These are phyloP conservation scores for Cryptosporidium meleagridis DNA, from an alignment of 169 alveolate species.

Conservation along the genomic window DNA sequence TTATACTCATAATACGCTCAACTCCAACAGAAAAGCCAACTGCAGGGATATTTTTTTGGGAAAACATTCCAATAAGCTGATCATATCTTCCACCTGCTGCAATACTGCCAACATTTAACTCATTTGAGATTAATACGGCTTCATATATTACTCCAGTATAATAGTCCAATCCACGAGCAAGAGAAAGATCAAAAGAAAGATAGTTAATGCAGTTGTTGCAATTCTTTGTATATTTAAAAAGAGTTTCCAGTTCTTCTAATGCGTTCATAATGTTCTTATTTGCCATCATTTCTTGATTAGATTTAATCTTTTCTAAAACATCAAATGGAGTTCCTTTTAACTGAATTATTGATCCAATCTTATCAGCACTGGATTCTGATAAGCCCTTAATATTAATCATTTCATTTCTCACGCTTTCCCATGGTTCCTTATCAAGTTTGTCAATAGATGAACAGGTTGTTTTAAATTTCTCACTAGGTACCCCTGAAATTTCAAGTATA, in stretches of 20 bases:
- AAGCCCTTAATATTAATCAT: slow-evolving; percentile 91
- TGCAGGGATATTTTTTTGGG: slow-evolving; percentile 91
- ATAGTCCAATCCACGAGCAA: slow-evolving; percentile 97
- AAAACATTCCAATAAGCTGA: slow-evolving; percentile 91
- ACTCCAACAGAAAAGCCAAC: slow-evolving; percentile 96
- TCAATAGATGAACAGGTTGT: slow-evolving; percentile 95
- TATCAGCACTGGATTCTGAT: slow-evolving; percentile 84
- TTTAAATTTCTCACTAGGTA: slow-evolving; percentile 87
- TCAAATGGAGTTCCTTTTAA: slow-evolving; percentile 85
- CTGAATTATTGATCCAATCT: slow-evolving; percentile 85
- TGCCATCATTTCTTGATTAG: slow-evolving; percentile 18
- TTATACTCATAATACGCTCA: slow-evolving; percentile 92
- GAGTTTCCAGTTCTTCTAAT: slow-evolving; percentile 81
- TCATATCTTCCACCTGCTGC: slow-evolving; percentile 99
- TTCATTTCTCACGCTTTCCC: slow-evolving; percentile 92
- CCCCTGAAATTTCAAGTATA: slow-evolving; percentile 89
- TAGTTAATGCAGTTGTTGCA: slow-evolving; percentile 64
- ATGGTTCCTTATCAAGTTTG: slow-evolving; percentile 95
- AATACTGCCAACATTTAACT: slow-evolving; percentile 91
- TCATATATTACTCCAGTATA: slow-evolving; percentile 97
- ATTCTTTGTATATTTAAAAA: slow-evolving; percentile 77
- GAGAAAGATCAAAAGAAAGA: slow-evolving; percentile 88
- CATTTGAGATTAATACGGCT: slow-evolving; percentile 88
- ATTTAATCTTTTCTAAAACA: slow-evolving; percentile 79
- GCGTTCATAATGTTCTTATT: slow-evolving; percentile 80